phyloP scores from a whole-genome alignment of 2,329 filamentous ascomycete genomes.

The Leptographium galeiforme region DNA sequence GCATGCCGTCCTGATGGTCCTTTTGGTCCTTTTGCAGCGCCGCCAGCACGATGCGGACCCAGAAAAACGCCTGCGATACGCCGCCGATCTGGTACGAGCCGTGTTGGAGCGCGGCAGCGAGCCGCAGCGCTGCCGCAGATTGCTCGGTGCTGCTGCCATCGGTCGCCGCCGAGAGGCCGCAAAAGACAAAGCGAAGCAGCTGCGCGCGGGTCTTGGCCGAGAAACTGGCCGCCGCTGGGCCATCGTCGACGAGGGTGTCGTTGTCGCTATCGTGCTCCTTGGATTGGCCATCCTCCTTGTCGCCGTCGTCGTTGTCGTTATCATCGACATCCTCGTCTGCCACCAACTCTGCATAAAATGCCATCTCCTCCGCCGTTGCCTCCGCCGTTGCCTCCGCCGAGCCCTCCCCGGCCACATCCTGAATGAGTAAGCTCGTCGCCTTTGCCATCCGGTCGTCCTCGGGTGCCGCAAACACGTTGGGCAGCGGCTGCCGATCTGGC shows the following conservation, averaged over 20 bases:
- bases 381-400: neutral
- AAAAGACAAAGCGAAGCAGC: neutral
- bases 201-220: neutral
- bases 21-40: neutral
- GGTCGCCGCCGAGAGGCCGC: neutral
- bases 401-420: neutral
- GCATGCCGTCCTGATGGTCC: neutral
- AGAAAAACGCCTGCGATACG: neutral
- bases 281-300: neutral
- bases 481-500: neutral
- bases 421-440: neutral
- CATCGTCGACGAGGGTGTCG: neutral
- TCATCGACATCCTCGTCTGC: neutral
- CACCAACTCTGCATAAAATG: neutral
- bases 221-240: neutral
- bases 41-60: neutral
- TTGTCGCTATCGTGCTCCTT: neutral
- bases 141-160: neutral
- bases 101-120: neutral
- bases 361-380: neutral
- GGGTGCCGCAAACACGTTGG: neutral
- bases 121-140: neutral
- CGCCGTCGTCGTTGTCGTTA: neutral
- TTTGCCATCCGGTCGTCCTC: neutral
- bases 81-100: neutral